Percentiles rank a stretch among this genome's conserved stretches.
phyloP scores from a whole-genome alignment of 495 filamentous ascomycete genomes.

The Aspergillus haitiensis region DNA sequence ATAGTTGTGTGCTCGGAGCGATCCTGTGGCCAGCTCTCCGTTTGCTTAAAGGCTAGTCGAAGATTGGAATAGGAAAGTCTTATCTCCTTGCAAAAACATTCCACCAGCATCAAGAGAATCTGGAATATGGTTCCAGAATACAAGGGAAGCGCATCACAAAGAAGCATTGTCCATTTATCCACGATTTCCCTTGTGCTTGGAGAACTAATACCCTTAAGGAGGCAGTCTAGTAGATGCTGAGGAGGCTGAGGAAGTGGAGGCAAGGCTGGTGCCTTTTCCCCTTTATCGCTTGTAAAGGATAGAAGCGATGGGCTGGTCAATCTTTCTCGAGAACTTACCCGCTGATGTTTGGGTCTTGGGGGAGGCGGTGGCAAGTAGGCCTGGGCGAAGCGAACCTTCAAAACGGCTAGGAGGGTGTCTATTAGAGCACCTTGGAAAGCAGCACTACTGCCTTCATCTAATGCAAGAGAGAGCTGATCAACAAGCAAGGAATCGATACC shows the following conservation, averaged over 20 bases:
- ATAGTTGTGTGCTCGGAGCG: constrained; percentile 55
- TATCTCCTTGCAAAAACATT: constrained; percentile 80
- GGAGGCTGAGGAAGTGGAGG: constrained; percentile 57
- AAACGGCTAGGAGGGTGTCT: constrained; percentile 67
- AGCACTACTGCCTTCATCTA: constrained; percentile 49
- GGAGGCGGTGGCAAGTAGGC: constrained; percentile 40
- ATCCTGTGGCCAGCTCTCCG: constrained; percentile 45
- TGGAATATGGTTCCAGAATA: constrained; percentile 84
- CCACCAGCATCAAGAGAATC: constrained; percentile 83
- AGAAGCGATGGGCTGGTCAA: constrained; percentile 48
- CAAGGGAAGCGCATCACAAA: constrained; percentile 81
- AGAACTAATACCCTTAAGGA: constrained; percentile 79
- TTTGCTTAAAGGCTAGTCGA: constrained; percentile 48
- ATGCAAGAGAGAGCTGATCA: constrained; percentile 62
- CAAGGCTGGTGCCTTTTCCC: constrained; percentile 37
- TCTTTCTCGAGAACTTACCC: constrained; percentile 46
- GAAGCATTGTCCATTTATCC: constrained; percentile 86
- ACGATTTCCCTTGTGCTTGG: constrained; percentile 71
- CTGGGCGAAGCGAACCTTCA: constrained; percentile 63
- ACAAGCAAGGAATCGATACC: constrained; percentile 73
- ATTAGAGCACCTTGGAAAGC: constrained; percentile 70
- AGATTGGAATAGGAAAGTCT: constrained; percentile 65
- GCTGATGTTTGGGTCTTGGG: constrained; percentile 41
- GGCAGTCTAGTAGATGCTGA: constrained; percentile 72
- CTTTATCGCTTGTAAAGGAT: constrained; percentile 50